Conservation (phyloP, 345 rosid genomes). For the Hibiscus mutabilis region DNA sequence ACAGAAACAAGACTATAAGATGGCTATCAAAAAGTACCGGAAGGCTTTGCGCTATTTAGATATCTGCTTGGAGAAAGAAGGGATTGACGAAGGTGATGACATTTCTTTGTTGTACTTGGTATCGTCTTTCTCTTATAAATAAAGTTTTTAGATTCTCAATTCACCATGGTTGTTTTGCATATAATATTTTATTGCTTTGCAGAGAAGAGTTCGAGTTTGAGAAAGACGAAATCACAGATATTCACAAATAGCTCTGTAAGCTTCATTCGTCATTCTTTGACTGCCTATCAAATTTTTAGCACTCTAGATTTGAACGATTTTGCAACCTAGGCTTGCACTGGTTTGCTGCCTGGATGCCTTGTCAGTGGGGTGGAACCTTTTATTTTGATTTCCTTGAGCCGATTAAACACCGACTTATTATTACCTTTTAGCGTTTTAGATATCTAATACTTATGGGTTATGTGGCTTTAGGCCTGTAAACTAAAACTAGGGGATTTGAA, state of each 20-base stretch:
- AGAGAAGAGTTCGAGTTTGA: conserved; percentile 69
- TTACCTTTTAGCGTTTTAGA: background rate
- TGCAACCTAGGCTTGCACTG: background rate
- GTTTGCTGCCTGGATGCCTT: no score
- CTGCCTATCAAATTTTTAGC: background rate
- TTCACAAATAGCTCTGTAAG: conserved; percentile 93
- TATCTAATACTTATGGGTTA: background rate
- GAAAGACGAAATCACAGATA: conserved; percentile 83
- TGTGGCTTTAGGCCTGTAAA: conserved; percentile 64
- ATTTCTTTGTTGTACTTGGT: background rate
- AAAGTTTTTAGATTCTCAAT: background rate
- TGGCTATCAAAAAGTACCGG: conserved; percentile 91
- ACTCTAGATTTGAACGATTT: background rate
- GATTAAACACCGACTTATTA: background rate
- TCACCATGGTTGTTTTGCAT: background rate
- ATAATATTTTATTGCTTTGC: conserved; percentile 18
- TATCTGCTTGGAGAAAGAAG: conserved; percentile 96
- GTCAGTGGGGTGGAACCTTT: background rate
- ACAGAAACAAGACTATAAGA: conserved; percentile 86
- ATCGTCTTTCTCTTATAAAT: background rate
- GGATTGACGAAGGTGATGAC: conserved; percentile 74
- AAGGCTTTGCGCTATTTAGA: conserved; percentile 87
- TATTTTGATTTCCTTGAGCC: background rate
- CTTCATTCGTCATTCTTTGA: conserved; percentile 4
- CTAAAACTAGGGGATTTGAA: conserved; percentile 78